Base-by-base conservation (phyloP, 2,329 filamentous ascomycete genomes). In the Xylaria polymorpha region DNA sequence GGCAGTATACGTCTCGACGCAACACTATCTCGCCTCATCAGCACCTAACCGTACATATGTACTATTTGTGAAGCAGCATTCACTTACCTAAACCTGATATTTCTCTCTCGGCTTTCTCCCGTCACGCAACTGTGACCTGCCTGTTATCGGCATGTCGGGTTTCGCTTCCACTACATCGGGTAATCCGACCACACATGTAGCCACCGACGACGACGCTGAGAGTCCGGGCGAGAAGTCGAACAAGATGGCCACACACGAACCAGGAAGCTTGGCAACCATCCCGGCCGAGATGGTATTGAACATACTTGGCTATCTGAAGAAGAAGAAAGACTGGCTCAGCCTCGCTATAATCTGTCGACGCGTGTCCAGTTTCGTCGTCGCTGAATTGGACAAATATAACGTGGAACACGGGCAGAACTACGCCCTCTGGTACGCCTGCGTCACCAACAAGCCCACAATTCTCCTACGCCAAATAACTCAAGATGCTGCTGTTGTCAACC, bases 401-500 rank as follows among this genome's bases (percentile, higher is more conserved):
- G 12, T n/a, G 5, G 25, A 12, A 1, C 20, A 55, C 4, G 56
- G 35, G 0, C 8, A 35, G 0, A 35, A 48, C 22, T 67, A 56
- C 12, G 67, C 60, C 6, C 48, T 71, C 18, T 71, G 60, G 60
- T 60, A 65, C 22, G 66, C 66, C 1, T 69, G 66, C 37, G 57
- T 46, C 1, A 9, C 39, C 39, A 50, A 37, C 41, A 71, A 67
- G 0, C 20, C 29, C 4, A n/a, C 4, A 20, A 41, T 69, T 10
- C 56, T 71, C n/a, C 12, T 25, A 2, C 63, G 14, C 10, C 60
- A 61, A 2, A 60, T 71, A 39, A 12, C 60, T 35, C 20, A n/a
- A 5, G 61, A 69, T 43, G 15, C 59, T 5, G 22, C 56, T 1
- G 6, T 64, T n/a, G 63, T 71, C 12, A 48, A 69, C 55, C 37